Evolutionary conservation across 108 stramenopile genomes (phyloP).

Genomic region (Skeletonema menzelii): DNA sequence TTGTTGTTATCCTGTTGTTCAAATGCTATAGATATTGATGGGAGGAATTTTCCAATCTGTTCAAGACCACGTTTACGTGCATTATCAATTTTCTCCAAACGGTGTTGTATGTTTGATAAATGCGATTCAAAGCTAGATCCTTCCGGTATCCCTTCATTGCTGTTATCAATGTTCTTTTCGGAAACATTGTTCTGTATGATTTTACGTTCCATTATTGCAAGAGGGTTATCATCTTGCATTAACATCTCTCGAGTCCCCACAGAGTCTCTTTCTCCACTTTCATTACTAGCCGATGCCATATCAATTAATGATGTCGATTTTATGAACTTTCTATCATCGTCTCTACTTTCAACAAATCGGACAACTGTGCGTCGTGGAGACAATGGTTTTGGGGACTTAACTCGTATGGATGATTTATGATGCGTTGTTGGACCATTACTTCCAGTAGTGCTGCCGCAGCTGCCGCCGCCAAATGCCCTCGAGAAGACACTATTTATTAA

Average conservation of each 20-base stretch:
- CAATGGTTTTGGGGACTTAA: not conserved
- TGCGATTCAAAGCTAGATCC: not conserved
- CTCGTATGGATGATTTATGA: not conserved
- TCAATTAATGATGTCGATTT: not conserved
- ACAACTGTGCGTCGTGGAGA: not conserved
- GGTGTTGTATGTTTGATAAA: not conserved
- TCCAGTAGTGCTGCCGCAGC: not conserved
- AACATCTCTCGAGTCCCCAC: not conserved
- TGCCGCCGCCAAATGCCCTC: not conserved
- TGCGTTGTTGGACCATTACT: not conserved
- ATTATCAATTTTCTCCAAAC: not conserved
- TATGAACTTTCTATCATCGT: not conserved
- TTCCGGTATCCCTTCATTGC: not conserved
- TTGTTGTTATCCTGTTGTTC: not conserved
- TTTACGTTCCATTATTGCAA: not conserved
- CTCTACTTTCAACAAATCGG: not conserved
- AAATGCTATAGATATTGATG: not conserved
- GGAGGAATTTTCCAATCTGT: constrained; percentile 1
- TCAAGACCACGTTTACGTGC: not conserved
- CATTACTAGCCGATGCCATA: not conserved
- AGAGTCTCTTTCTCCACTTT: not conserved
- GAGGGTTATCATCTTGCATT: not conserved
- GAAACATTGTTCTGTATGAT: not conserved
- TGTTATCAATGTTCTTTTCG: not conserved
- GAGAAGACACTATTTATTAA: not conserved